A percentile compares a stretch with the other conserved stretches of the same genome.
Conservation (phyloP, 2,329 filamentous ascomycete genomes). For the Sarocladium strictum region DNA sequence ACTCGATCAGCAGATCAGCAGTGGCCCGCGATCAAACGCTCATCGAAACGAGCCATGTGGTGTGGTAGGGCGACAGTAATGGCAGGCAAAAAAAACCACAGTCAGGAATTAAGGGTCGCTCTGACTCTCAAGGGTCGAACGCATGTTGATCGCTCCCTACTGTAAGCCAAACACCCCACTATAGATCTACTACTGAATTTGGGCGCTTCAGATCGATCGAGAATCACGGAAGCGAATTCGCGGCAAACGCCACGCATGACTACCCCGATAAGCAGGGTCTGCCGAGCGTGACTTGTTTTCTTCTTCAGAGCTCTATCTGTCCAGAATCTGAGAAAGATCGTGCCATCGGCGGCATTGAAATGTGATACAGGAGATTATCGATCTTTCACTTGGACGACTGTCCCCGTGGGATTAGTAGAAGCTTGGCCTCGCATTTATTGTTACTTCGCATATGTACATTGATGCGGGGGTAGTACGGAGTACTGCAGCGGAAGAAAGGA, state of each 20-base stretch:
- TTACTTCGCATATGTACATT: neutral
- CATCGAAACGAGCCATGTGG: constrained; percentile 8
- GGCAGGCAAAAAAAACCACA: neutral
- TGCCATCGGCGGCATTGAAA: neutral
- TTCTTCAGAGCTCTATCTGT: neutral
- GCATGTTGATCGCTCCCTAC: constrained; percentile 1
- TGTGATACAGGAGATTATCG: neutral
- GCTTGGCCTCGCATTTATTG: neutral
- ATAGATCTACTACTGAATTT: neutral
- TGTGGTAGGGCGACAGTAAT: neutral
- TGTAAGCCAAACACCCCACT: neutral
- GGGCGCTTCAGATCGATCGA: constrained; percentile 5
- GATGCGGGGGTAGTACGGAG: neutral
- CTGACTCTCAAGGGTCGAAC: neutral
- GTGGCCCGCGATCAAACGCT: neutral
- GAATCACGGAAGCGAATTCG: neutral
- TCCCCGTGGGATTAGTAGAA: neutral
- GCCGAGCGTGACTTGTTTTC: neutral
- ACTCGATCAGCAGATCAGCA: constrained; percentile 1
- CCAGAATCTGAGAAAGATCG: neutral
- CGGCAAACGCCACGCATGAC: constrained; percentile 1
- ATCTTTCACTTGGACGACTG: neutral
- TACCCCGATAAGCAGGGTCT: no score
- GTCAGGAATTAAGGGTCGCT: constrained; percentile 2
- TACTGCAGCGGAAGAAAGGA: no score